These are phyloP conservation scores for Lipomyces yamanashiensis DNA, from an alignment of 805 yeast species.

Conservation along the genomic window DNA sequence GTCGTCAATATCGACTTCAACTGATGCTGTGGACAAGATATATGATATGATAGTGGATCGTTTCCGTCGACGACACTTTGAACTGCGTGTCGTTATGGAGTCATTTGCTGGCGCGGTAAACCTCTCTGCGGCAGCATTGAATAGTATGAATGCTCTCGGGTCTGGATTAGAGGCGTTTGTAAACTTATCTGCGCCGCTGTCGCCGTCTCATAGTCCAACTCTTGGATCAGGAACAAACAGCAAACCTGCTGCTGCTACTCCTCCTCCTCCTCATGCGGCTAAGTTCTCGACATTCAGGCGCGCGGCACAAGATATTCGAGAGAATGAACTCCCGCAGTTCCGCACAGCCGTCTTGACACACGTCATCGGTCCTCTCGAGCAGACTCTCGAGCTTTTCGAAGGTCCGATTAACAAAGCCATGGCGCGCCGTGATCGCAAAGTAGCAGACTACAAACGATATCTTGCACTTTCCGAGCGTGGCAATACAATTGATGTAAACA, in stretches of 20 bases:
- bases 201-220: conserved; percentile 8
- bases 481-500: conserved; percentile 6
- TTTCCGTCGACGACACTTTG: conserved; percentile 27
- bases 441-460: conserved; percentile 22
- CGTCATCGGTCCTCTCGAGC: conserved; percentile 26
- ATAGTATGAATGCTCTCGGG: conserved; percentile 12
- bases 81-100: conserved; percentile 23
- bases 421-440: conserved; percentile 26
- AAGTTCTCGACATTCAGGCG: conserved; percentile 10
- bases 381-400: conserved; percentile 22
- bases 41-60: conserved; percentile 26
- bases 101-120: conserved; percentile 12
- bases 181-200: neutral
- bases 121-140: neutral
- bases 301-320: conserved; percentile 19
- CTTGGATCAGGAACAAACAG: neutral
- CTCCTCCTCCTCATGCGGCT: neutral
- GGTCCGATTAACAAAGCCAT: conserved; percentile 17
- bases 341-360: conserved; percentile 22
- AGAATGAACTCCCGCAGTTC: conserved; percentile 15
- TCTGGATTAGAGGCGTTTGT: conserved; percentile 15
- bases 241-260: neutral
- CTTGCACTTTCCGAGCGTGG: conserved; percentile 22
- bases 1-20: neutral
- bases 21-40: conserved; percentile 16